Base-by-base conservation (phyloP, 106 monocot genomes). In the Cymbidium sinense region DNA sequence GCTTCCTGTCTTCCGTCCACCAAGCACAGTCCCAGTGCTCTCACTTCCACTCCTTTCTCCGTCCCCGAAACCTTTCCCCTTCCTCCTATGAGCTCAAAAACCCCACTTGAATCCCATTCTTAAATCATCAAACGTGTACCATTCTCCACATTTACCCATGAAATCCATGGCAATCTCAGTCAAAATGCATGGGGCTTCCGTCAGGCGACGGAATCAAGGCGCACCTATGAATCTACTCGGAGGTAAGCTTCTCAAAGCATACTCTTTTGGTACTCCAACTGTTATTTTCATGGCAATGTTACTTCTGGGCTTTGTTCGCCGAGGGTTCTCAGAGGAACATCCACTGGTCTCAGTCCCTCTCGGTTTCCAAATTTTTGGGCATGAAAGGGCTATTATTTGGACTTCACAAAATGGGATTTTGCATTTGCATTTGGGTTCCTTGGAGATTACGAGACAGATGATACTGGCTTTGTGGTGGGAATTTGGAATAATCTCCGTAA, bases 401-500 rank as follows among this genome's bases (percentile, higher is more conserved):
- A 33, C 75, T 5, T 87, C 87, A 5, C 70, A 76, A 47, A 78
- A 78, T 61, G 80, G 81, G 29, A 35, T 54, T 43, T 87, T n/a
- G n/a, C n/a, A n/a, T n/a, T 87, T 44, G 74, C 81, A 0, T 78
- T 87, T 30, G 87, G 87, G 27, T 87, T 84, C 43, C 73, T 83
- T 5, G 35, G 35, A 12, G 81, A 81, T 43, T 67, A 21, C 41
- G 76, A 65, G 34, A 47, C 75, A 2, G 78, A 52, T 44, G 79
- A 65, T 20, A 81, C 77, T 39, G 81, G 76, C 11, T 79, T 87
- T 58, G 70, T 84, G 4, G 83, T 81, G 19, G 87, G 74, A 7
- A 78, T 87, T 21, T 81, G 74, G 55, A 77, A 87, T 58, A 81
- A 84, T 43, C 50, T 87, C 23, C 17, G 7, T 8, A 15, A 27